Percentiles rank a stretch among this genome's conserved stretches.
These are phyloP conservation scores for Lavandula angustifolia DNA, from an alignment of 257 asterid species.

Conservation along the genomic window DNA sequence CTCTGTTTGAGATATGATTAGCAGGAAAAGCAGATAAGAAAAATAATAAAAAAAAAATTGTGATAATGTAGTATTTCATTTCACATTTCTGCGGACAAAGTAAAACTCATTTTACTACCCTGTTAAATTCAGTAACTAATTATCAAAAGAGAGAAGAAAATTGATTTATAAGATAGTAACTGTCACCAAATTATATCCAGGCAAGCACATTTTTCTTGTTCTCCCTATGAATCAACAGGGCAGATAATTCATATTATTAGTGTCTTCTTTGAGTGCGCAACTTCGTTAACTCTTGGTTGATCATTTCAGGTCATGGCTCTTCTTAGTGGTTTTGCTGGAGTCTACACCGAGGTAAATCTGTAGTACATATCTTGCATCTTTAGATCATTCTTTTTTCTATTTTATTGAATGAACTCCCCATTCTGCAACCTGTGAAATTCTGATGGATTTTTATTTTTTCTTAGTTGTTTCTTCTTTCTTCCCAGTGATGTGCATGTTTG, in stretches of 20 bases:
- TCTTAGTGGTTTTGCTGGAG: conserved; percentile 99
- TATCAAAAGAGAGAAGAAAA: not conserved
- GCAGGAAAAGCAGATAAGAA: conserved; percentile 10
- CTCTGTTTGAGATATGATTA: conserved; percentile 20
- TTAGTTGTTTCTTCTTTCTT: not conserved
- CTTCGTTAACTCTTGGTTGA: conserved; percentile 27
- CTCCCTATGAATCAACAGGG: conserved; percentile 14
- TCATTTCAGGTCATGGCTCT: conserved; percentile 92
- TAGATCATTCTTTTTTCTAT: conserved; percentile 12
- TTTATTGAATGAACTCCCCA: not conserved
- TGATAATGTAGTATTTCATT: conserved; percentile 4
- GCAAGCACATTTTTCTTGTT: not conserved
- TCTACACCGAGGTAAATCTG: conserved; percentile 88
- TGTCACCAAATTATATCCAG: not conserved
- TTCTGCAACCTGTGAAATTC: conserved; percentile 16
- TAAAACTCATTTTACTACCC: conserved; percentile 6
- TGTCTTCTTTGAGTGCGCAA: conserved; percentile 8
- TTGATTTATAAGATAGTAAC: not conserved
- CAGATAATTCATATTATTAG: not conserved
- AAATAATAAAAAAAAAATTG: conserved; percentile 1
- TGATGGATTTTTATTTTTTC: conserved; percentile 2
- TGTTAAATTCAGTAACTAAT: not conserved
- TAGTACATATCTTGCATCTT: conserved; percentile 20
- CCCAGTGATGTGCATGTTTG: conserved; percentile 26
- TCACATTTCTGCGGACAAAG: not conserved